Evolutionary conservation across 257 asterid species (phyloP).

Genomic region (Solanum bukasovii): DNA sequence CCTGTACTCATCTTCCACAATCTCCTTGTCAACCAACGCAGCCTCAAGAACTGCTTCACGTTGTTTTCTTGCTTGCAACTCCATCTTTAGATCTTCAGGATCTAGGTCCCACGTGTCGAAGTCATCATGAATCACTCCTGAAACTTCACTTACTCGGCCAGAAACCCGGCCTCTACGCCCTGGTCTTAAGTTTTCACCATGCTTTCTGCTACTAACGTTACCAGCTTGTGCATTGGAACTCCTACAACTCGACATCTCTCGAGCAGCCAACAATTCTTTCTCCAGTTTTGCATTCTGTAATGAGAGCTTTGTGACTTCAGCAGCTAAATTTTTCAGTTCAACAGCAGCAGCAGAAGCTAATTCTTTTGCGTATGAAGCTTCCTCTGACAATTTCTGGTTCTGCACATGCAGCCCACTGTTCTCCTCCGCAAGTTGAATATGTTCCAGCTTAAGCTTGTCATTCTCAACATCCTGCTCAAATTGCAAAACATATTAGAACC

Average conservation of each 20-base stretch:
- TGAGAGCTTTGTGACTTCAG: constrained; percentile 91
- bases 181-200: constrained; percentile 37
- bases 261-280: constrained; percentile 62
- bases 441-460: constrained; percentile 75
- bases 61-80: constrained; percentile 79
- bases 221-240: constrained; percentile 30
- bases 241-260: constrained; percentile 42
- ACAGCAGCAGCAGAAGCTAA: constrained; percentile 98
- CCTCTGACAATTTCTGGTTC: constrained; percentile 83
- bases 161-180: constrained; percentile 53
- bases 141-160: constrained; percentile 38
- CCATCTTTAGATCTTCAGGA: constrained; percentile 75
- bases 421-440: constrained; percentile 63
- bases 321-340: constrained; percentile 83
- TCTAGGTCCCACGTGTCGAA: constrained; percentile 76
- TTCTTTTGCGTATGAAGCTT: constrained; percentile 95
- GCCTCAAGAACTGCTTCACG: constrained; percentile 90
- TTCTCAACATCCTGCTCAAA: constrained; percentile 70
- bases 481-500: background rate
- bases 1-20: constrained; percentile 68
- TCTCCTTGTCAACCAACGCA: constrained; percentile 77
- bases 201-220: constrained; percentile 44
- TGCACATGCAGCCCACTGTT: constrained; percentile 80
- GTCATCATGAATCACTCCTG: constrained; percentile 52
- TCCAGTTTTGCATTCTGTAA: constrained; percentile 70